Percentiles rank a stretch among this genome's conserved stretches.
These are phyloP conservation scores for Flueggea neowawraea DNA, from an alignment of 441 rosid genomes.

Conservation along the genomic window DNA sequence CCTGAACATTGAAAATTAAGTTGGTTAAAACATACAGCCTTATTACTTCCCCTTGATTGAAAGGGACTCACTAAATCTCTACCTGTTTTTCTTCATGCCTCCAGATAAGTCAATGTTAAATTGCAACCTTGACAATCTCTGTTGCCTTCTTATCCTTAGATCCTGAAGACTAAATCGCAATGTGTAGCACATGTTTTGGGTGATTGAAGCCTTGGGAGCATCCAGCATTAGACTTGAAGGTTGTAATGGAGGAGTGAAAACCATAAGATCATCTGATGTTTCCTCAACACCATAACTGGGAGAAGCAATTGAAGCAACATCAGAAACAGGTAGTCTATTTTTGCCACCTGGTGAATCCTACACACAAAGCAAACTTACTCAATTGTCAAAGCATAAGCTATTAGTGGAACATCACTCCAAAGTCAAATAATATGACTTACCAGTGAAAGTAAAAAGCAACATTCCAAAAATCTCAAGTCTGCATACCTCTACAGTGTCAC, in stretches of 20 bases:
- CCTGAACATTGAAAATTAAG: slow-evolving; percentile 19
- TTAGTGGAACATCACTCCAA: too few relatives aligned
- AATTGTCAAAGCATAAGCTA: background rate
- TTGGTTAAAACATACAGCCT: slow-evolving; percentile 4
- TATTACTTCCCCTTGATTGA: slow-evolving; percentile 10
- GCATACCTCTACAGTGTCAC: slow-evolving; percentile 50
- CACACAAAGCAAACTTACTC: background rate
- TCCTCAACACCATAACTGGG: slow-evolving; percentile 22
- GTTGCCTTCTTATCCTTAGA: slow-evolving; percentile 56
- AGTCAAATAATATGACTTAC: background rate
- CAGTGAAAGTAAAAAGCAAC: background rate
- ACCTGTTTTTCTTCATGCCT: slow-evolving; percentile 42
- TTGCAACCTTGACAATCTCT: slow-evolving; percentile 50
- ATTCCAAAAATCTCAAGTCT: background rate
- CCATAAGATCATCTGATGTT: slow-evolving; percentile 28
- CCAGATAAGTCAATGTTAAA: slow-evolving; percentile 31
- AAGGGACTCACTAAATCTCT: slow-evolving; percentile 19
- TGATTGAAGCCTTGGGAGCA: slow-evolving; percentile 40
- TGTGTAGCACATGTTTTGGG: slow-evolving; percentile 51
- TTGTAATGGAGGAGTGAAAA: slow-evolving; percentile 32
- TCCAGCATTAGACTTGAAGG: slow-evolving; percentile 37
- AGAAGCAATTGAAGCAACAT: slow-evolving; percentile 31
- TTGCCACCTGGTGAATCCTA: slow-evolving; percentile 34
- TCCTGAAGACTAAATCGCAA: slow-evolving; percentile 73
- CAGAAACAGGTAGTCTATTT: slow-evolving; percentile 25